Base-by-base conservation (phyloP, 257 asterid species). In the Solanum piurae region DNA sequence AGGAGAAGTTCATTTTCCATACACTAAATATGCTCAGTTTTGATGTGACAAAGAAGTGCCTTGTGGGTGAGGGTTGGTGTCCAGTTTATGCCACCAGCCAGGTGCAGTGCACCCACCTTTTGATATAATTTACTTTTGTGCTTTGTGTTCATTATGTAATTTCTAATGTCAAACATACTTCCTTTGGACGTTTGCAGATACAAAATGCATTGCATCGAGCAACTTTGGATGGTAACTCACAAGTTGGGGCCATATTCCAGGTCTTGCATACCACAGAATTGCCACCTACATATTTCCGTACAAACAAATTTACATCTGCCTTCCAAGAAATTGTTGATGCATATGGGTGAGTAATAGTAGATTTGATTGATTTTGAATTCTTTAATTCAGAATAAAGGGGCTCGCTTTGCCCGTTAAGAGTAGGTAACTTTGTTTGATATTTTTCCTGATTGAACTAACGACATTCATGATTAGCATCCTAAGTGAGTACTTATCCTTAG, bases 41-140 rank as follows among this genome's bases (percentile, higher is more conserved):
- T 87, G 95, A 94, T 86, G 96, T 94, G 90, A 92, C 94, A 85
- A 92, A 91, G 89, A 92, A 92, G 88, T 93, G 96, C 92, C 93
- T 94, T 60, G 95, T 94, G 20, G 95, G 95, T 83, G 94, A 94
- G 90, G 96, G 96, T n/a, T 94, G 96, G 96, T 92, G 95, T 89
- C 96, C 96, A 76, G 91, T 91, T 49, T 94, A 88, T 86, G 94
- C 95, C 11, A 92, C 92, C 88, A 84, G 86, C 88, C 93, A 92
- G 93, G 96, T 94, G 83, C 37, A 25, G 27, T 46, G 18, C 68
- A 29, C 69, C 37, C 36, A 11, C 66, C 38, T 8, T 62, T 12
- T 33, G 49, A 84, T 82, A 69, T 75, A 37, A 84, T 33, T 23
- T 52, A 86, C 85, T 76, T 76, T 87, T 69, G 77, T 86, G 33